Evolutionary conservation across 768 basidiomycete species (phyloP).

Genomic region (Gelatoporia subvermispora): DNA sequence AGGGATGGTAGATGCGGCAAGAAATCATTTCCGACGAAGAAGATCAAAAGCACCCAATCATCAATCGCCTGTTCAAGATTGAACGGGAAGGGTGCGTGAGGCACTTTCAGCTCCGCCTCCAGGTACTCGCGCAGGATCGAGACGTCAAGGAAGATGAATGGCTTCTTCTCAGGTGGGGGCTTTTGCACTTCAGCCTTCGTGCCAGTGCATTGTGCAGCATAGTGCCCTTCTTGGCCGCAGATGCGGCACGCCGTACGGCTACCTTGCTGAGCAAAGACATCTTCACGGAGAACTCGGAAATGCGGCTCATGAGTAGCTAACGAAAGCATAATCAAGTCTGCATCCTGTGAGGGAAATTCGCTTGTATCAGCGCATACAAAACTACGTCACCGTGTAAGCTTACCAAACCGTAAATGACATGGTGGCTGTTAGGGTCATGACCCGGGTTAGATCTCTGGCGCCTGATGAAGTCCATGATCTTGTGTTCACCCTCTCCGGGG

Average conservation of each 20-base stretch:
- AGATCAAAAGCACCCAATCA: slow-evolving; percentile 99
- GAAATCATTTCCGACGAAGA: slow-evolving; percentile 99
- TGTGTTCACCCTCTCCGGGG: slow-evolving; percentile 98
- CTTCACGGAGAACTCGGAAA: slow-evolving; percentile 95
- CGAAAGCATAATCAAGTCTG: slow-evolving; percentile 98
- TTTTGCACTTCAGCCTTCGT: slow-evolving; percentile 64
- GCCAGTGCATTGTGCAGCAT: slow-evolving; percentile 91
- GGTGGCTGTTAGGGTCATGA: slow-evolving; percentile 92
- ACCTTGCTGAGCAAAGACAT: slow-evolving; percentile 89
- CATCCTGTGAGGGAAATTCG: slow-evolving; percentile 59
- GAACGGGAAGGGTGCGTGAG: slow-evolving; percentile 78
- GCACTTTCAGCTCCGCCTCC: slow-evolving; percentile 87
- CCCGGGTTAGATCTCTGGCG: slow-evolving; percentile 81
- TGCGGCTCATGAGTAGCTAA: slow-evolving; percentile 98
- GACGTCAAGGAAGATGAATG: slow-evolving; percentile 99
- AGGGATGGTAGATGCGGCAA: slow-evolving; percentile 95
- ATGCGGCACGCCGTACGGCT: slow-evolving; percentile 75
- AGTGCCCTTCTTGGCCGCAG: slow-evolving; percentile 94
- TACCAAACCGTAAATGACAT: slow-evolving; percentile 97
- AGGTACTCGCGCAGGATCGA: slow-evolving; percentile 94
- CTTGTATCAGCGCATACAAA: background rate
- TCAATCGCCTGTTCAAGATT: slow-evolving; percentile 95
- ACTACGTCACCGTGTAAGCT: slow-evolving; percentile 29
- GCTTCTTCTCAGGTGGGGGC: slow-evolving; percentile 75
- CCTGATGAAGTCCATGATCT: slow-evolving; percentile 98